phyloP scores from a whole-genome alignment of 305 asterid species.

The Ajuga reptans region DNA sequence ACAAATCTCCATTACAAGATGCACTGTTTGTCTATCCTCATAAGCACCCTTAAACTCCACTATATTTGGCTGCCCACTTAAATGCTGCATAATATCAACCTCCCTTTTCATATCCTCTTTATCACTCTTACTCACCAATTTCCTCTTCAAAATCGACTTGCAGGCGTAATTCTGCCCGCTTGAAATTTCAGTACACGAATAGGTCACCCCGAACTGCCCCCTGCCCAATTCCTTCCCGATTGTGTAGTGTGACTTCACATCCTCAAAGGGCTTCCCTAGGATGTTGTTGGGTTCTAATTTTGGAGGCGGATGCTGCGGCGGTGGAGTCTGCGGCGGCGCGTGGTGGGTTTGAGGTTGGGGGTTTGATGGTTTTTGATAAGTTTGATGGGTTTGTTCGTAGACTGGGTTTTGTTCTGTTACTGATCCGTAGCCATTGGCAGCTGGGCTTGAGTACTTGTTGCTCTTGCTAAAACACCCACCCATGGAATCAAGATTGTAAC shows the following conservation, averaged over 20 bases:
- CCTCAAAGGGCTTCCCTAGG: slow-evolving; percentile 69
- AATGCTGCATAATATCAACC: slow-evolving; percentile 76
- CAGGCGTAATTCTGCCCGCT: slow-evolving; percentile 57
- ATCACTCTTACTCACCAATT: slow-evolving; percentile 61
- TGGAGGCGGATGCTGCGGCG: slow-evolving; percentile 18
- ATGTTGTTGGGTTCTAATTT: slow-evolving; percentile 49
- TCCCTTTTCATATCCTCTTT: slow-evolving; percentile 81
- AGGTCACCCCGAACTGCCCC: slow-evolving; percentile 82
- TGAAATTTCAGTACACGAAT: slow-evolving; percentile 47
- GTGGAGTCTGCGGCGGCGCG: slow-evolving; percentile 21
- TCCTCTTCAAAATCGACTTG: slow-evolving; percentile 69
- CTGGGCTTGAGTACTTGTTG: slow-evolving; percentile 26
- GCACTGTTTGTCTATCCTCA: slow-evolving; percentile 67
- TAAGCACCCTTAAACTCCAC: slow-evolving; percentile 73
- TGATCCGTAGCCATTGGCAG: slow-evolving; percentile 32
- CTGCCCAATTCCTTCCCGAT: slow-evolving; percentile 65
- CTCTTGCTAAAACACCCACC: slow-evolving; percentile 58
- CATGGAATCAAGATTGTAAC: slow-evolving; percentile 36
- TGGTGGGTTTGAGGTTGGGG: slow-evolving; percentile 18
- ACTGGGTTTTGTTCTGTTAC: slow-evolving; percentile 8
- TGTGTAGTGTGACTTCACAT: slow-evolving; percentile 43
- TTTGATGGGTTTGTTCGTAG: slow-evolving; percentile 25
- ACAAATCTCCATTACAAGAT: slow-evolving; percentile 73
- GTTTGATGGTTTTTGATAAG: not conserved
- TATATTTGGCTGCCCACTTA: slow-evolving; percentile 72